Evolutionary conservation across 805 yeast genomes (phyloP).

Genomic region (Torulaspora franciscae): DNA sequence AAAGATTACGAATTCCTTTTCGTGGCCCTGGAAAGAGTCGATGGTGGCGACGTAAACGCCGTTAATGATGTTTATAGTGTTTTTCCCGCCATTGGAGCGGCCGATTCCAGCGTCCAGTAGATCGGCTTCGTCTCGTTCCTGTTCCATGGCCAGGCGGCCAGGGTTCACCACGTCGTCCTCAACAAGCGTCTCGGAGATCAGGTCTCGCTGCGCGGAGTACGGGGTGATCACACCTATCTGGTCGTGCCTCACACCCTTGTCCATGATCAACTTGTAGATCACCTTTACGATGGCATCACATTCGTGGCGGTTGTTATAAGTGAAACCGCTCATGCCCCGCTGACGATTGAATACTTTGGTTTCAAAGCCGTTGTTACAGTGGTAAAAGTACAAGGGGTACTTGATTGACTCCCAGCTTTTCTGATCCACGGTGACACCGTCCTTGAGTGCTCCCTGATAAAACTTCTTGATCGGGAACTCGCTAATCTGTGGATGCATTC

Average conservation of each 20-base stretch:
- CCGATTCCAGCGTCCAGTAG: slow-evolving; percentile 38
- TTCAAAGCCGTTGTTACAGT: slow-evolving; percentile 46
- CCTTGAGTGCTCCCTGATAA: slow-evolving; percentile 45
- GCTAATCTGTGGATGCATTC: slow-evolving; percentile 63
- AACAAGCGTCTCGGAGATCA: slow-evolving; percentile 48
- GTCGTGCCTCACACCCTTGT: slow-evolving; percentile 45
- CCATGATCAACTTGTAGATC: slow-evolving; percentile 47
- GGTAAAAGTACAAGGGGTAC: slow-evolving; percentile 61
- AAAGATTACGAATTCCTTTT: slow-evolving; percentile 72
- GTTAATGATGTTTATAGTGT: slow-evolving; percentile 36
- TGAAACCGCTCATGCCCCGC: slow-evolving; percentile 47
- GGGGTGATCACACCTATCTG: slow-evolving; percentile 69
- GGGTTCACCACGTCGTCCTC: slow-evolving; percentile 56
- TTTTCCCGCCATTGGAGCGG: slow-evolving; percentile 15
- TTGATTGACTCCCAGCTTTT: slow-evolving; percentile 45
- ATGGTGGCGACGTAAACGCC: slow-evolving; percentile 52
- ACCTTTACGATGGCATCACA: slow-evolving; percentile 44
- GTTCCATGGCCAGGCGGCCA: slow-evolving; percentile 40
- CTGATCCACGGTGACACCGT: slow-evolving; percentile 55
- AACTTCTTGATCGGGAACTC: slow-evolving; percentile 53
- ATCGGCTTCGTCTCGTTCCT: slow-evolving; percentile 61
- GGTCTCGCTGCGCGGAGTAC: slow-evolving; percentile 69
- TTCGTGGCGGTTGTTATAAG: slow-evolving; percentile 56
- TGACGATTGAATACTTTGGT: slow-evolving; percentile 43
- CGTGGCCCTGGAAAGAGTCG: slow-evolving; percentile 93